Evolutionary conservation across 2,329 filamentous ascomycete genomes (phyloP).

Genomic region (Xylariaceae sp.): DNA sequence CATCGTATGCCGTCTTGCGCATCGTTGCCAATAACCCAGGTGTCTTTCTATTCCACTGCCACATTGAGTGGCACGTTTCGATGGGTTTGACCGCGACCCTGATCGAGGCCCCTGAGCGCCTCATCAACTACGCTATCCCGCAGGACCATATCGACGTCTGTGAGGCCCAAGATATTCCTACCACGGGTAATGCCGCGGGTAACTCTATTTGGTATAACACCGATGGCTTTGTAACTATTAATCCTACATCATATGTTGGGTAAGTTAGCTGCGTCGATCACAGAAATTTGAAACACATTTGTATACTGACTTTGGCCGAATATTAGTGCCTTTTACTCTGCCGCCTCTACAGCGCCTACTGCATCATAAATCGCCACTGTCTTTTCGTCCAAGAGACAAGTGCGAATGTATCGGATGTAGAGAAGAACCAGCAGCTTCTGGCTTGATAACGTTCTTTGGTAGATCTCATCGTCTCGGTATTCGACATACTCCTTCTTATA

Average conservation of each 20-base stretch:
- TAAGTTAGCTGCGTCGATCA: conserved; percentile 22
- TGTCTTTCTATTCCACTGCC: conserved; percentile 63
- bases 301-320: conserved; percentile 10
- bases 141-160: conserved; percentile 60
- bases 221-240: conserved; percentile 38
- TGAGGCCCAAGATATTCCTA: conserved; percentile 53
- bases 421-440: background rate
- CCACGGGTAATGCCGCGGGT: conserved; percentile 70
- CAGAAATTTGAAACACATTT: background rate
- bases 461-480: too few species aligned
- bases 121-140: conserved; percentile 61
- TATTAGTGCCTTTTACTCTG: conserved; percentile 16
- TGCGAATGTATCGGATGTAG: too few species aligned
- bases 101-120: conserved; percentile 63
- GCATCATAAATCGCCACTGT: conserved; percentile 1
- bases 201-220: conserved; percentile 36
- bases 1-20: conserved; percentile 56
- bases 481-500: too few species aligned
- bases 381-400: background rate
- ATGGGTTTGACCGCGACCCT: conserved; percentile 63
- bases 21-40: conserved; percentile 60
- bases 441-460: too few species aligned
- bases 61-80: conserved; percentile 67
- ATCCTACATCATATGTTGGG: conserved; percentile 37
- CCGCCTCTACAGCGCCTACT: background rate